These are phyloP conservation scores for Chrysochromulina tobinii DNA, from an alignment of 78 protist genomes.

Conservation along the genomic window DNA sequence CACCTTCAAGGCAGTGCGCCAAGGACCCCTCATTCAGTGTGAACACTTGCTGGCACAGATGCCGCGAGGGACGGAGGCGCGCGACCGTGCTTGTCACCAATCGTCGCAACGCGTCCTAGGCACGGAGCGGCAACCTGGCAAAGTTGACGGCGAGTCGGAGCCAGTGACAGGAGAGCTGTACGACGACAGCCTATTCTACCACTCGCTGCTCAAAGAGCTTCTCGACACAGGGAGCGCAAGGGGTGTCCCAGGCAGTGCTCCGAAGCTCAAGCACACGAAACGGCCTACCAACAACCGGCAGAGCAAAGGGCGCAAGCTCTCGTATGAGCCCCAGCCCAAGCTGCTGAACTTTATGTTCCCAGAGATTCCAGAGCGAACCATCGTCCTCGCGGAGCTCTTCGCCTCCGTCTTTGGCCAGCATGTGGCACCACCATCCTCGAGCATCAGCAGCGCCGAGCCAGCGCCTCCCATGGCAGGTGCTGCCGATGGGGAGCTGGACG, in stretches of 20 bases:
- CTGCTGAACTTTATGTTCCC: slow-evolving; percentile 21
- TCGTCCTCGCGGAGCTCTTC: neutral
- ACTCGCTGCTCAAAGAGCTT: neutral
- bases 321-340: neutral
- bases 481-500: too few relatives aligned
- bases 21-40: neutral
- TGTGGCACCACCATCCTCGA: too few relatives aligned
- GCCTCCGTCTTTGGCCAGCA: neutral
- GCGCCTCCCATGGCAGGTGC: too few relatives aligned
- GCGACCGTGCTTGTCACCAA: neutral
- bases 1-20: too few relatives aligned
- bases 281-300: neutral
- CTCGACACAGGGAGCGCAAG: neutral
- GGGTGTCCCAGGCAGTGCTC: neutral
- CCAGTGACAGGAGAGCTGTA: neutral
- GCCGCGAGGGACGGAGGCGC: neutral
- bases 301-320: neutral
- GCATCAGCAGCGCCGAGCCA: too few relatives aligned
- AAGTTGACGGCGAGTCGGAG: neutral
- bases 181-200: neutral
- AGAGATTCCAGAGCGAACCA: neutral
- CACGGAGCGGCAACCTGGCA: too few relatives aligned
- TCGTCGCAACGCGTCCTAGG: neutral
- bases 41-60: neutral
- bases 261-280: slow-evolving; percentile 1